phyloP scores from a whole-genome alignment of 2,329 filamentous ascomycete genomes.

The Ophiostoma tasmaniense region DNA sequence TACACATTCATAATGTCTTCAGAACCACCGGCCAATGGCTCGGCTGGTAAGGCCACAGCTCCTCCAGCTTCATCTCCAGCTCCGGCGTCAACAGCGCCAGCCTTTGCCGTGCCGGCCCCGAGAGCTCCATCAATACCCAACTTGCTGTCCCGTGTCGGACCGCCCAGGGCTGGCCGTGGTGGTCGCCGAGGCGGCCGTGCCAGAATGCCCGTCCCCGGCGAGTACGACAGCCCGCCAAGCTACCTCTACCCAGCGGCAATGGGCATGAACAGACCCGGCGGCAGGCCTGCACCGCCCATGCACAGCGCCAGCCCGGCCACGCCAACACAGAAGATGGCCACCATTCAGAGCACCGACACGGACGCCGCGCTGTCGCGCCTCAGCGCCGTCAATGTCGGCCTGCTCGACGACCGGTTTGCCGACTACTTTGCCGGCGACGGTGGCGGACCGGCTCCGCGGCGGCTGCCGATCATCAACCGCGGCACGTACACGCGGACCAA shows the following conservation, averaged over 20 bases:
- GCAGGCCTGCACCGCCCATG: neutral
- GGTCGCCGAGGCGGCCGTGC: neutral
- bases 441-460: constrained; percentile 44
- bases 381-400: constrained; percentile 79
- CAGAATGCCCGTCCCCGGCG: neutral
- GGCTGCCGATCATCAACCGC: constrained; percentile 91
- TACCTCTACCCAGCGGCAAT: neutral
- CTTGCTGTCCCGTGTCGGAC: constrained; percentile 45
- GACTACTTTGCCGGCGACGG: constrained; percentile 50
- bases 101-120: constrained; percentile 52
- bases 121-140: constrained; percentile 59
- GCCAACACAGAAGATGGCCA: constrained; percentile 47
- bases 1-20: neutral
- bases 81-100: neutral
- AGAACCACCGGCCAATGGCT: neutral
- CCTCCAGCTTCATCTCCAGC: neutral
- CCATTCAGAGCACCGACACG: constrained; percentile 81
- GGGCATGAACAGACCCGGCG: neutral
- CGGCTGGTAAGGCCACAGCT: no score
- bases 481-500: constrained; percentile 88
- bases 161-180: constrained; percentile 23
- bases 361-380: constrained; percentile 84
- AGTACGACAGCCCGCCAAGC: neutral
- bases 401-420: constrained; percentile 76
- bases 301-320: neutral